Base-by-base conservation (phyloP, 1,284 basidiomycete species). In the Amylostereum areolatum region DNA sequence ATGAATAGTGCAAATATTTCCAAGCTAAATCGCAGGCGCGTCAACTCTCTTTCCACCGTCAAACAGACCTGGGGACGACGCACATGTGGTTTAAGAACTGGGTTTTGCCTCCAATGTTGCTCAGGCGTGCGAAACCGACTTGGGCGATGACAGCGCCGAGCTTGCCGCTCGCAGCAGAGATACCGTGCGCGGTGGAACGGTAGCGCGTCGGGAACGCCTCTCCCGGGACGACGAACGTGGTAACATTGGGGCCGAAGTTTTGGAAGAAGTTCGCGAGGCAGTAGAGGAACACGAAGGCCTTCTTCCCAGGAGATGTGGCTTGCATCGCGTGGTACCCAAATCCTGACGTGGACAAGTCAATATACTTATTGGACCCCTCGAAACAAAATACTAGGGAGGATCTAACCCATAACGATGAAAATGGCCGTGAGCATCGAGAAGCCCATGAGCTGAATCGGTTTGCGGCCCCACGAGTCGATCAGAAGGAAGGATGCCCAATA, bases 191-290 rank as follows among this genome's bases (percentile, higher is more conserved):
- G 5, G 89, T 91, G 0, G 86, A 87, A 45, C 89, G 78, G 68
- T 91, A 91, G 42, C 90, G 82, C 3, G 91, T 93, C 2, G 91
- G 90, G 83, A 92, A 94, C 28, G 75, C 80, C 66, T 94, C 89
- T 50, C 87, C 89, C 5, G 92, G 91, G 33, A 93, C 74, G 56
- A 92, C 62, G 64, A 83, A 93, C 2, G 89, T 93, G 0, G 89
- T 92, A 0, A 81, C 80, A 67, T 92, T 92, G 47, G 89, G 85
- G 0, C 89, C 89, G 62, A 85, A 86, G 65, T 84, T 85, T 69
- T 84, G 78, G 75, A 83, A 84, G 70, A 84, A 83, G 63, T 84
- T 81, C 54, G 85, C 73, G 29, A 89, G 67, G 64, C 86, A 89
- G 69, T 88, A 90, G 32, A 89, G 72, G 70, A 86, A 81, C 45